These are phyloP conservation scores for Termitomyces sp. DNA, from an alignment of 768 basidiomycete genomes.

Conservation along the genomic window DNA sequence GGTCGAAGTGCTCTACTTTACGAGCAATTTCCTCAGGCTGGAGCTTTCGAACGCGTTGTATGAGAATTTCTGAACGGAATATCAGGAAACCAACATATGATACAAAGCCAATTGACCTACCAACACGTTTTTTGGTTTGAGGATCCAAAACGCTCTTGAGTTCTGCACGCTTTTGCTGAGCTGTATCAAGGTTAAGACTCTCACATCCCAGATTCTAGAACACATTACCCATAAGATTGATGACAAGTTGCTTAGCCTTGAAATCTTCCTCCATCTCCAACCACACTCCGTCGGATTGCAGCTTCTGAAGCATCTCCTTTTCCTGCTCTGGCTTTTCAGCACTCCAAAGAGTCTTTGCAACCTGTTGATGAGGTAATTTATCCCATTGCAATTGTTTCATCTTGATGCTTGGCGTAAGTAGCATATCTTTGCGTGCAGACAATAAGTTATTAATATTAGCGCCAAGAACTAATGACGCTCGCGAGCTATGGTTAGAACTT, in stretches of 20 bases:
- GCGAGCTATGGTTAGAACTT: constrained; percentile 31
- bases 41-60: constrained; percentile 78
- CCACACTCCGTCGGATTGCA: constrained; percentile 87
- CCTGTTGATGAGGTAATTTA: constrained; percentile 87
- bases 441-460: constrained; percentile 51
- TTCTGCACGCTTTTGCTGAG: constrained; percentile 82
- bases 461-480: constrained; percentile 57
- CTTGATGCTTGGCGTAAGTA: constrained; percentile 79
- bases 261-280: constrained; percentile 97
- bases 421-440: constrained; percentile 76
- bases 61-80: constrained; percentile 71
- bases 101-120: constrained; percentile 40
- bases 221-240: constrained; percentile 77
- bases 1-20: constrained; percentile 84
- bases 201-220: background rate
- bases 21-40: constrained; percentile 83
- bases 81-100: background rate
- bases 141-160: constrained; percentile 88
- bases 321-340: constrained; percentile 65
- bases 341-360: constrained; percentile 83
- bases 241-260: constrained; percentile 91
- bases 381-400: constrained; percentile 99
- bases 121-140: constrained; percentile 90
- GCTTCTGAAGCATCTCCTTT: constrained; percentile 73
- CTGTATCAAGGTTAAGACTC: constrained; percentile 30